phyloP scores from a whole-genome alignment of 2,329 filamentous ascomycete species.

The Neofusicoccum sp. region DNA sequence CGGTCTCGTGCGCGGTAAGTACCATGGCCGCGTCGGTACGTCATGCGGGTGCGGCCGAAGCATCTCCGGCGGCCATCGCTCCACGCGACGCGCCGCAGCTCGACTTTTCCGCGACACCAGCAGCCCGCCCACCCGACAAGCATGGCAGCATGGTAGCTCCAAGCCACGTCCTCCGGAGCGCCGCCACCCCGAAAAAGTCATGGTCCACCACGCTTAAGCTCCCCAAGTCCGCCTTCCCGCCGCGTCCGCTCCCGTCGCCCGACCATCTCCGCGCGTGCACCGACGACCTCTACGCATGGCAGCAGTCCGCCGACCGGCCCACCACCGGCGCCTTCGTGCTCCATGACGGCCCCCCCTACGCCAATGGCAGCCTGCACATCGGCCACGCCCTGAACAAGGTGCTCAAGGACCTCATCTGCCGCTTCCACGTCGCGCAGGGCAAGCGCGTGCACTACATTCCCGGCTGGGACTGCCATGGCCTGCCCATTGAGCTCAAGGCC shows the following conservation, averaged over 20 bases:
- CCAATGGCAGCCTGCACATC: conserved; percentile 86
- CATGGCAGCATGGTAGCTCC: conserved; percentile 20
- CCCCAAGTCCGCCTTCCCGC: conserved; percentile 49
- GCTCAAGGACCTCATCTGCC: conserved; percentile 87
- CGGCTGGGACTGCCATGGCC: conserved; percentile 96
- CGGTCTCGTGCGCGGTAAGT: too few species aligned
- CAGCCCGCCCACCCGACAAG: not conserved
- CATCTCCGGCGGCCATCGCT: conserved; percentile 1
- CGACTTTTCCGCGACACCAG: conserved; percentile 6
- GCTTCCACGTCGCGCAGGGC: conserved; percentile 76
- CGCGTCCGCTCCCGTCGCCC: conserved; percentile 38
- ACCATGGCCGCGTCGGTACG: not conserved
- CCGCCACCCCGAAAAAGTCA: conserved; percentile 12
- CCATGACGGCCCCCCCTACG: conserved; percentile 95
- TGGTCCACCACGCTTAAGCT: conserved; percentile 49
- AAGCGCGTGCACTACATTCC: conserved; percentile 77
- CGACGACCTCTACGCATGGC: conserved; percentile 89
- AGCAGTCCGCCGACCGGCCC: conserved; percentile 55
- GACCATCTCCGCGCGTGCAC: conserved; percentile 72
- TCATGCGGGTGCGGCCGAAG: not conserved
- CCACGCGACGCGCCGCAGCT: conserved; percentile 1
- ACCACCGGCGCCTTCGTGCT: conserved; percentile 63
- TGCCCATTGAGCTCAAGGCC: conserved; percentile 96
- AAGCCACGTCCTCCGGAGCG: conserved; percentile 14
- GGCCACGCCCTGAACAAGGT: conserved; percentile 97